Base-by-base conservation (phyloP, 345 rosid genomes). In the Syzygium grande region DNA sequence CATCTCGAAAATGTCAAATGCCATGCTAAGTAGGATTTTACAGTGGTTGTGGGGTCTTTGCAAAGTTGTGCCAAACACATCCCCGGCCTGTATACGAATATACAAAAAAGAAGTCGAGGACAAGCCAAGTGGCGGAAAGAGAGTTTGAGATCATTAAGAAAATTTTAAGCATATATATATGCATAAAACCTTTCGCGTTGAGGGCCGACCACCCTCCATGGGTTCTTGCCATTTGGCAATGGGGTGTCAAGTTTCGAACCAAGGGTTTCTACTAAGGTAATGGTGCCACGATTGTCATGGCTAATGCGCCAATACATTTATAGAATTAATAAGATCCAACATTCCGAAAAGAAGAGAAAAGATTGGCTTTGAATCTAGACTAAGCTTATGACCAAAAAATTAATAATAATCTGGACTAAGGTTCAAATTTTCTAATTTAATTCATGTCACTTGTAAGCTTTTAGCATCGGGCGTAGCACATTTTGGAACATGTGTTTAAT, bases 11-110 rank as follows among this genome's bases (percentile, higher is more conserved):
- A 59, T 58, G 6, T 29, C 16, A 59, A 59, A 59, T 59, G 25
- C 3, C 30, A 59, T 59, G 7, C 30, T 27, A 11, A 3, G 0
- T 2, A 25, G 29, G 65, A 25, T 59, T 1, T 59, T 59, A 59
- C 7, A 25, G 25, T 11, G 30, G 1, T 1, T 3, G 0, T 2
- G 27, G 2, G 65, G 3, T 59, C 7, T 27, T 59, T 25, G 27
- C 0, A 58, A 58, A 54, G 58, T 7, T 3, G 58, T 54, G 58
- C 30, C 65, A n/a, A 5, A 27, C 7, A 11, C n/a, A 23, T 27
- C 61, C 61, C 23, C 13, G n/a, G n/a, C 61, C 61, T n/a, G n/a
- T 43, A 43, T 43, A 1, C 27, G 15, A 25, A 59, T 5, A 59
- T 5, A 59, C 46, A 43, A 29, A 59, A 59, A 59, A 27, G 30